phyloP scores from a whole-genome alignment of 768 basidiomycete species.

The Russula emetica region DNA sequence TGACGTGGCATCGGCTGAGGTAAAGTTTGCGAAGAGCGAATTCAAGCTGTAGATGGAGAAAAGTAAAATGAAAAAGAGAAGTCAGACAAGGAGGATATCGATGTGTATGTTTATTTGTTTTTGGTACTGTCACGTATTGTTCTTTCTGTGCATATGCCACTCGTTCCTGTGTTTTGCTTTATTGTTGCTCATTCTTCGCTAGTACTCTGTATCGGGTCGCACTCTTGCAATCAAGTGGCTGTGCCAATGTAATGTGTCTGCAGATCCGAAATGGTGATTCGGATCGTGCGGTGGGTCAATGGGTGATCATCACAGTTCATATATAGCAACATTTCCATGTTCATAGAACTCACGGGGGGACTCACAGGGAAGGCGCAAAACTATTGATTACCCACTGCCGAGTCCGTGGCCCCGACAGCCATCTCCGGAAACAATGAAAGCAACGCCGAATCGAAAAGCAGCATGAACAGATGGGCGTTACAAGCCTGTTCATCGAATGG shows the following conservation, averaged over 20 bases:
- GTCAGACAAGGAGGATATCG: neutral
- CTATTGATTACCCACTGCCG: neutral
- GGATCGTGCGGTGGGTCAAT: neutral
- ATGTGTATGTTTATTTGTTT: constrained; percentile 11
- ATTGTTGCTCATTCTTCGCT: neutral
- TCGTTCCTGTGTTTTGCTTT: constrained; percentile 10
- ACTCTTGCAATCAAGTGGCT: neutral
- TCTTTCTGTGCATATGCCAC: constrained; percentile 19
- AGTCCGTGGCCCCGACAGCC: constrained; percentile 33
- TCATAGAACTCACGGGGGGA: neutral
- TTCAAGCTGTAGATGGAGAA: constrained; percentile 48
- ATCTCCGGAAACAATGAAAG: constrained; percentile 76
- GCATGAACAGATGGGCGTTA: constrained; percentile 72
- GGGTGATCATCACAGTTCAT: neutral
- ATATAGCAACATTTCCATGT: neutral
- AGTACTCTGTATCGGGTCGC: neutral
- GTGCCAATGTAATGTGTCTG: neutral
- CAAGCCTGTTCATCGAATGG: constrained; percentile 60
- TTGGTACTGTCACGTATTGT: neutral
- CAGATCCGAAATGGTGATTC: too few species aligned
- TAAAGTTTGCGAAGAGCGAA: constrained; percentile 51
- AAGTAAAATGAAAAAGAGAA: constrained; percentile 5
- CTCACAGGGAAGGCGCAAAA: neutral
- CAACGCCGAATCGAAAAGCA: constrained; percentile 71
- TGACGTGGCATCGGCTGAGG: constrained; percentile 67